phyloP scores from a whole-genome alignment of 192 early-diverging fungal genomes.

The Kappamyces sp. region DNA sequence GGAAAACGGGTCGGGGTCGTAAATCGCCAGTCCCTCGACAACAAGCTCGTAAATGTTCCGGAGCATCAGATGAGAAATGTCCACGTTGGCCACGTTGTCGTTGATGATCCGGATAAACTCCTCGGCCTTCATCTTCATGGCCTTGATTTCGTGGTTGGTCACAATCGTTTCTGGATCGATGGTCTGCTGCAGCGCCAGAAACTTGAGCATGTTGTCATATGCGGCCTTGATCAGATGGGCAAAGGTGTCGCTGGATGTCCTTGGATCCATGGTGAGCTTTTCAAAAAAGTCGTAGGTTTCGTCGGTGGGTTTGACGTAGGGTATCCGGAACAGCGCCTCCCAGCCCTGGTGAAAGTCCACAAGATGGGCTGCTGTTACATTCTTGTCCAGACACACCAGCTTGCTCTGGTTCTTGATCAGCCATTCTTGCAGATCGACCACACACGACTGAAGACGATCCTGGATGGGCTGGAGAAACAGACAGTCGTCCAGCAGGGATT shows the following conservation, averaged over 20 bases:
- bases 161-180: background rate
- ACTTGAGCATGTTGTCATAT: background rate
- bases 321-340: conserved; percentile 2
- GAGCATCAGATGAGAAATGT: background rate
- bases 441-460: conserved; percentile 1
- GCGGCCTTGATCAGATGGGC: background rate
- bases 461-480: background rate
- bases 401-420: background rate
- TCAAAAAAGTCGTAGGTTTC: background rate
- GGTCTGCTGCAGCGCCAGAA: background rate
- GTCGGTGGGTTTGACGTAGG: background rate
- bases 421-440: conserved; percentile 7
- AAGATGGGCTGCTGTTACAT: background rate
- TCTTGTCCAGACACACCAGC: background rate
- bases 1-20: conserved; percentile 12
- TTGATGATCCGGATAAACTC: conserved; percentile 2
- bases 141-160: conserved; percentile 3
- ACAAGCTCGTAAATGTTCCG: background rate
- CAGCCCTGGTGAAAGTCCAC: conserved; percentile 1
- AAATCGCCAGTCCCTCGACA: background rate
- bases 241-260: conserved; percentile 3
- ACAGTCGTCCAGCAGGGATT: background rate
- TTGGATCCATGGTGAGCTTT: background rate
- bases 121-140: conserved; percentile 10
- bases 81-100: background rate